These are phyloP conservation scores for Diddensiella caesifluorescens DNA, from an alignment of 805 yeast species.

Conservation along the genomic window DNA sequence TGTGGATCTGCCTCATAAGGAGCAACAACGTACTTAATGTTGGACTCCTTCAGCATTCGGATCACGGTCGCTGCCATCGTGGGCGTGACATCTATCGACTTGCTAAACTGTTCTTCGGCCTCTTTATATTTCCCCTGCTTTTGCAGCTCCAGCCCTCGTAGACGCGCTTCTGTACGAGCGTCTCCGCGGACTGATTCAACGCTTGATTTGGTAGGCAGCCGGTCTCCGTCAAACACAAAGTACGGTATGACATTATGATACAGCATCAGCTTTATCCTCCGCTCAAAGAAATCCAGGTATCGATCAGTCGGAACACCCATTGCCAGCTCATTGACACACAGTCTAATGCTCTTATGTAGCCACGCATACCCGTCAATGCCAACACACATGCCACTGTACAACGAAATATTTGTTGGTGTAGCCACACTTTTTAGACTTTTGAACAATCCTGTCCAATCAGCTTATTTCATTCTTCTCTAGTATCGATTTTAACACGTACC, in stretches of 20 bases:
- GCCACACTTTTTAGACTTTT: slow-evolving; percentile 76
- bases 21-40: slow-evolving; percentile 77
- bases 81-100: slow-evolving; percentile 82
- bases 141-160: slow-evolving; percentile 45
- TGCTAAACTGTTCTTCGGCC: slow-evolving; percentile 66
- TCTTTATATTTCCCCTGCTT: slow-evolving; percentile 48
- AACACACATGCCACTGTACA: slow-evolving; percentile 65
- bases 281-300: slow-evolving; percentile 60
- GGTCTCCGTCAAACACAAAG: slow-evolving; percentile 90
- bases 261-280: slow-evolving; percentile 59
- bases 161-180: slow-evolving; percentile 53
- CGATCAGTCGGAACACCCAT: slow-evolving; percentile 56
- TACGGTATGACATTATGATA: slow-evolving; percentile 72
- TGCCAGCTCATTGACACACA: slow-evolving; percentile 81
- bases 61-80: slow-evolving; percentile 86
- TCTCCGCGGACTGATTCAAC: slow-evolving; percentile 63
- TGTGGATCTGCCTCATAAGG: slow-evolving; percentile 99
- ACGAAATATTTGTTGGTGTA: slow-evolving; percentile 48
- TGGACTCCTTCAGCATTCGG: slow-evolving; percentile 47
- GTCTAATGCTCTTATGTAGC: slow-evolving; percentile 81
- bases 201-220: slow-evolving; percentile 67
- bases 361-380: slow-evolving; percentile 98
- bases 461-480: neutral
- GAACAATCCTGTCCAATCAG: slow-evolving; percentile 48
- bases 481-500: slow-evolving; percentile 14